Base-by-base conservation (phyloP, 805 yeast genomes). In the Wickerhamiella dianesei region DNA sequence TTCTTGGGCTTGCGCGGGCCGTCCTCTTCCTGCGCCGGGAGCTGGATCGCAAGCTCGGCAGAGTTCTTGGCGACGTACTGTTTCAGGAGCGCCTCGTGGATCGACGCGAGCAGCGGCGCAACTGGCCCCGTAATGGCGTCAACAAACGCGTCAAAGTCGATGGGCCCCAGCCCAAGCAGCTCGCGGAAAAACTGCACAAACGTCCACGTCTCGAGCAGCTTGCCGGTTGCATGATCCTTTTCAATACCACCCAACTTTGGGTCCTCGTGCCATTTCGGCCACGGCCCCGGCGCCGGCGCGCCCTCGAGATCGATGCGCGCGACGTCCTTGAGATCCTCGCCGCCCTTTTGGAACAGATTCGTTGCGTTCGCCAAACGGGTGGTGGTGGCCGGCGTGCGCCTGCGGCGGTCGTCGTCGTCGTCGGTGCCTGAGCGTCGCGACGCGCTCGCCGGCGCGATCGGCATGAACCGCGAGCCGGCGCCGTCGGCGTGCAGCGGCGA, bases 91-190 rank as follows among this genome's bases (percentile, higher is more conserved):
- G 80, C 72, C 61, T 88, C 79, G 66, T 79, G 82, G 4, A 84
- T 70, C 60, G 80, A 89, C 53, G 77, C 74, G 29, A 83, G 58
- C 35, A 81, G 59, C 14, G n/a, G 36, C 3, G 47, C 17, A 4
- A 43, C 22, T 8, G 41, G 35, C 18, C 21, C n/a, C 9, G 64
- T 68, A 73, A 80, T 59, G 9, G 76, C 79, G 46, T 75, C 74
- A 5, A 80, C 59, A 56, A 75, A 82, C 53, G 81, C 94, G 63
- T 85, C 95, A 64, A 82, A 83, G 0, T 89, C 79, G 55, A 83
- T 79, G 0, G 81, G 73, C 56, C 80, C 86, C n/a, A 86, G 63
- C 3, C 72, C 59, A 29, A 85, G 64, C 0, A 85, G 76, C 35
- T 71, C 71, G 53, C 77, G 75, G 60, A 79, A 85, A 44, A 82